Evolutionary conservation across 2,329 filamentous ascomycete genomes (phyloP), one percentile per base, ranked within the genome.

Genomic region (Phyllosticta citrichinensis): DNA sequence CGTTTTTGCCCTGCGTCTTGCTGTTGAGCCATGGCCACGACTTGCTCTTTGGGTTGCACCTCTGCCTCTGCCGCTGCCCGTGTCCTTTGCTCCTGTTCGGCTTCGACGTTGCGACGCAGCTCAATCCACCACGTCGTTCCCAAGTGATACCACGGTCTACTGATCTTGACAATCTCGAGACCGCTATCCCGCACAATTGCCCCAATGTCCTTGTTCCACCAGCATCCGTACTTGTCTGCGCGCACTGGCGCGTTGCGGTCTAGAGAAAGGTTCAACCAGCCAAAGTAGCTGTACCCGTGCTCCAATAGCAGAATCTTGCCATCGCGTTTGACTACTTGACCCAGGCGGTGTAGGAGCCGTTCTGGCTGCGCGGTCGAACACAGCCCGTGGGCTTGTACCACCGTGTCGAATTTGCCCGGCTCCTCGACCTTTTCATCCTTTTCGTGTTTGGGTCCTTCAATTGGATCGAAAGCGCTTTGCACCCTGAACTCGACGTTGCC

Each of bases 141-240:
- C 63, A 79, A 71, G 64, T 80, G 76, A 65, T 75, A 73, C 58
- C 58, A 61, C 3, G 55, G 55, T 63, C 79, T 72, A 65, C 73
- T 72, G 63, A 79, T 73, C 17, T 70, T 66, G 11, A 79, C 76
- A 2, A 81, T 71, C 62, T 80, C 76, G 54, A 81, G 65, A 17
- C 78, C 78, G 59, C 73, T 77, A n/a, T 76, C 71, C 56, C 76
- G 69, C 10, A 80, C 77, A 60, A 81, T 75, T 60, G 70, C 71
- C 8, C 75, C 77, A 64, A 81, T 79, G 59, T 81, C 79, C 64
- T 78, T 78, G 64, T 81, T 80, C 75, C 75, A 80, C 77, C 78
- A 81, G 65, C 79, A 81, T 19, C 79, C 79, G 63, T 79, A 76
- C 54, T 75, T 71, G 56, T 79, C 74, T 1, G 79, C 79, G 64